Base-by-base conservation (phyloP, 176 grass and related monocot species). In the Bonia amplexicaulis region DNA sequence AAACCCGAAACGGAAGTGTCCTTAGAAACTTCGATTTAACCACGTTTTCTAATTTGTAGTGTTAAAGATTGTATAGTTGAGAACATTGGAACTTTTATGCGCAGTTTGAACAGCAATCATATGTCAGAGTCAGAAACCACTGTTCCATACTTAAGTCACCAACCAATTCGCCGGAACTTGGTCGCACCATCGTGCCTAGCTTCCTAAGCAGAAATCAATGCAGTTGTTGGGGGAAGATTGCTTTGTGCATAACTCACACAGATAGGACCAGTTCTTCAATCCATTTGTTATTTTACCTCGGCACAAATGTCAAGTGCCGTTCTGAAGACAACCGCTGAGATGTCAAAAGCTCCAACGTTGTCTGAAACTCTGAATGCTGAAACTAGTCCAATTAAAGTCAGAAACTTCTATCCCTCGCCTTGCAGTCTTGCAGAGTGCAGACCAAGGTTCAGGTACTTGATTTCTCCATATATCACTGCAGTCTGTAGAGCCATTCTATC, bases 151-250 rank as follows among this genome's bases (percentile, higher is more conserved):
- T 54, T 54, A 55, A 55, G 53, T 55, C 53, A 55, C 22, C 9
- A 3, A 5, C 58, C 10, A 23, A 25, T 5, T 12, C n/a, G 9
- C 4, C 0, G 58, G n/a, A 25, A 5, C 22, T 60, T 12, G 4
- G 58, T 25, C n/a, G n/a, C 58, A 25, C 10, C 57, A 5, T 23
- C 57, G 57, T 59, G 55, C 55, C 55, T n/a, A 7, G 22, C 55
- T 44, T 23, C 45, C 6, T 29, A 66, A 66, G 27, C 29, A 35
- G 35, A 60, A 60, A 51, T 86, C 54, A 66, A 44, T 16, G 22
- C 13, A 27, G 84, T 80, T 65, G 76, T 73, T 65, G 84, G 8
- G 6, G 57, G 16, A 53, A 55, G 52, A 65, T 80, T 73, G 49
- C 84, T 6, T 29, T 12, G 23, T 41, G 70, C 47, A 9, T 60